These are phyloP conservation scores for Yamadazyma oceani DNA, from an alignment of 1,139 yeast genomes.

Conservation along the genomic window DNA sequence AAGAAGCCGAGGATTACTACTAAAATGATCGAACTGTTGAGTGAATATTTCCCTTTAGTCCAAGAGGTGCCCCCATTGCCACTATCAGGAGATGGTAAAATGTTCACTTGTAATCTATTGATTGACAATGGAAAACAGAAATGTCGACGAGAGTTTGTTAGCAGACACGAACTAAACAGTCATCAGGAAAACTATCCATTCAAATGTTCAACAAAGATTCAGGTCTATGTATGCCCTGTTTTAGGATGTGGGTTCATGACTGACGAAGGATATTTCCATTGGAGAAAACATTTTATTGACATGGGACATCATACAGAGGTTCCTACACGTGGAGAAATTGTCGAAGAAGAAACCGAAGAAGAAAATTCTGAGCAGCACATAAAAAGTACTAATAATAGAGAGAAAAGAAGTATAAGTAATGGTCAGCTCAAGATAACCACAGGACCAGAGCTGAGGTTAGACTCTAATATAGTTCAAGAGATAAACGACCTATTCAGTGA, in stretches of 20 bases:
- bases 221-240: constrained; percentile 39
- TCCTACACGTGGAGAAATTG: constrained; percentile 9
- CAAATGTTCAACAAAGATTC: constrained; percentile 28
- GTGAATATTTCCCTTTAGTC: constrained; percentile 28
- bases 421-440: too few relatives aligned
- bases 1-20: constrained; percentile 7
- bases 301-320: constrained; percentile 19
- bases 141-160: constrained; percentile 17
- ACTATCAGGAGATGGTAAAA: constrained; percentile 20
- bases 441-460: too few relatives aligned
- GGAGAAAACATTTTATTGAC: constrained; percentile 31
- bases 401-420: too few relatives aligned
- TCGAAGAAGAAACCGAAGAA: background rate
- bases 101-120: constrained; percentile 17
- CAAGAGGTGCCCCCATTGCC: constrained; percentile 27
- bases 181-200: constrained; percentile 22
- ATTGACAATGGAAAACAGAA: constrained; percentile 7
- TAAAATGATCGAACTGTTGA: constrained; percentile 15
- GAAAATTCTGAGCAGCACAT: too few relatives aligned
- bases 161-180: constrained; percentile 16
- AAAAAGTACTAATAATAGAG: too few relatives aligned
- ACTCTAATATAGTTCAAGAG: constrained; percentile 6
- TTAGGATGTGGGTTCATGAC: constrained; percentile 45
- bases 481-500: constrained; percentile 21
- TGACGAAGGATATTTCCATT: constrained; percentile 35